phyloP scores from a whole-genome alignment of 352 stramenopile genomes.

The Globisporangium orthogonon region DNA sequence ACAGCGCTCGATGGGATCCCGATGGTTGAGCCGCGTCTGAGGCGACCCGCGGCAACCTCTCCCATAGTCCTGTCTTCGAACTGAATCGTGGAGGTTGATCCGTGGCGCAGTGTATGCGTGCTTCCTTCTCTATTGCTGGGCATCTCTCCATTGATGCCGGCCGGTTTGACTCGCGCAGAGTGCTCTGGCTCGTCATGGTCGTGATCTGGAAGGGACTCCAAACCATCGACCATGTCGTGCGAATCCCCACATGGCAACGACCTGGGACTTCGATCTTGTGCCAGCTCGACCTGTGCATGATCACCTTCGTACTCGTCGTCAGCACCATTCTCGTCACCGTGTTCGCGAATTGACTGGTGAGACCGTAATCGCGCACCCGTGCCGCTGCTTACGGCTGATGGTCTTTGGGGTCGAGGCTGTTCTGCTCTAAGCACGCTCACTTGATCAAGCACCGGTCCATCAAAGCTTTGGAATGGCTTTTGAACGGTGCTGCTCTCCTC shows the following conservation, averaged over 20 bases:
- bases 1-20: slow-evolving; percentile 4
- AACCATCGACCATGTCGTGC: not conserved
- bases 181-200: not conserved
- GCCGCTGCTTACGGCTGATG: slow-evolving; percentile 1
- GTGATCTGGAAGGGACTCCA: not conserved
- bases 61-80: not conserved
- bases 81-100: not conserved
- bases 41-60: not conserved
- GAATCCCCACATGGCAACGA: slow-evolving; percentile 12
- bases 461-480: not conserved
- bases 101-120: not conserved
- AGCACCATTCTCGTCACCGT: not conserved
- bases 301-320: not conserved
- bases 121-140: not conserved
- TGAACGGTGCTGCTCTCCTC: not conserved
- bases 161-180: not conserved
- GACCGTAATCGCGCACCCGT: not conserved
- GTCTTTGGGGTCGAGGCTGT: not conserved
- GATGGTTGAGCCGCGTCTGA: slow-evolving; percentile 8
- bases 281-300: not conserved
- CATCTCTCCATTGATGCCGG: not conserved
- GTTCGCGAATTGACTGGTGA: slow-evolving; percentile 5
- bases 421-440: not conserved
- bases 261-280: slow-evolving; percentile 13
- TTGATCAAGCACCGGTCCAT: not conserved